Conservation (phyloP, 2,329 filamentous ascomycete genomes). For the Clarireedia hainanense region DNA sequence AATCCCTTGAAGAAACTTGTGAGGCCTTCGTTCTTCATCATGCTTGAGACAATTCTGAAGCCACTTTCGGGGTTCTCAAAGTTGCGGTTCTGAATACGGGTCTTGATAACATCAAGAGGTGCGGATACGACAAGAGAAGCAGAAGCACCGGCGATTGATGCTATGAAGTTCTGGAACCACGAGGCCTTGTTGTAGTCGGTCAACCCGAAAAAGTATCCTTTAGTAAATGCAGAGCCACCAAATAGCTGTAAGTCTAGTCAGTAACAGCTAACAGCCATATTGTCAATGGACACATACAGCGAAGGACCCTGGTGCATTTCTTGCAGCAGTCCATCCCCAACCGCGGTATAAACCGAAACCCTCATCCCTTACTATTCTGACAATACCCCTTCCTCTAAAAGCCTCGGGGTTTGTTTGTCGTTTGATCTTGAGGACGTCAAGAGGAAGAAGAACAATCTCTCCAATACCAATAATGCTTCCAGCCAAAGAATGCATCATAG, state of each 20-base stretch:
- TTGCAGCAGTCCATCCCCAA: slow-evolving; percentile 94
- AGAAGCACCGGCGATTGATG: slow-evolving; percentile 89
- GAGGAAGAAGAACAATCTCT: slow-evolving; percentile 88
- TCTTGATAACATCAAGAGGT: slow-evolving; percentile 96
- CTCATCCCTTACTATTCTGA: slow-evolving; percentile 87
- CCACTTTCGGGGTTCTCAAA: slow-evolving; percentile 97
- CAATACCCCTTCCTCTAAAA: slow-evolving; percentile 85
- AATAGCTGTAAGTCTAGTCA: slow-evolving; percentile 58
- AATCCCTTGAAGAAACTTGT: slow-evolving; percentile 95
- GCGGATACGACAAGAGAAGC: slow-evolving; percentile 96
- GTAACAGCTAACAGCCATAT: slow-evolving; percentile 16
- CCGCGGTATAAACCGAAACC: slow-evolving; percentile 93
- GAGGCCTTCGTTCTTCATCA: slow-evolving; percentile 84
- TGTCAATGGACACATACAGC: slow-evolving; percentile 55
- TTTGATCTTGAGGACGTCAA: slow-evolving; percentile 99
- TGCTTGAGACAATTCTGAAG: slow-evolving; percentile 83
- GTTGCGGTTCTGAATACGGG: slow-evolving; percentile 95
- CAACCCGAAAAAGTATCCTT: slow-evolving; percentile 88
- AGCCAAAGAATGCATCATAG: slow-evolving; percentile 93
- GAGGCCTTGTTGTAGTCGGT: slow-evolving; percentile 90
- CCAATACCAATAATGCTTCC: slow-evolving; percentile 95
- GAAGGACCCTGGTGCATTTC: slow-evolving; percentile 95
- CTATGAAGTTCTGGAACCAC: slow-evolving; percentile 96
- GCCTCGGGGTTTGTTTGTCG: slow-evolving; percentile 98
- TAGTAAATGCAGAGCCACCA: slow-evolving; percentile 92